Conservation (phyloP, 1,284 basidiomycete genomes). For the Malassezia vespertilionis region DNA sequence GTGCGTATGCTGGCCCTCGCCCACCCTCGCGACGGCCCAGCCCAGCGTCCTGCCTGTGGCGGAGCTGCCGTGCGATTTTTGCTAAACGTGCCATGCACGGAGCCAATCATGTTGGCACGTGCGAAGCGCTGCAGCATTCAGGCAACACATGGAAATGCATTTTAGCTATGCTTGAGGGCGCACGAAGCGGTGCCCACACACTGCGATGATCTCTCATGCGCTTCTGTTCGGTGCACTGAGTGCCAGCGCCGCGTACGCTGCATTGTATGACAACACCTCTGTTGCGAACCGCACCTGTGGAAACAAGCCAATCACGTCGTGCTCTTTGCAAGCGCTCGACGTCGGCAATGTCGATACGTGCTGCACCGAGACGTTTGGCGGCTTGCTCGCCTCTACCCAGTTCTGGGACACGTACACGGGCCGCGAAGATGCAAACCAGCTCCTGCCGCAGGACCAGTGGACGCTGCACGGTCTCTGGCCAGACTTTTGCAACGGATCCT, state of each 20-base stretch:
- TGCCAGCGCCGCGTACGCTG: background rate
- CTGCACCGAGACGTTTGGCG: constrained; percentile 5
- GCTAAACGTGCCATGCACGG: no score
- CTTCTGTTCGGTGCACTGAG: background rate
- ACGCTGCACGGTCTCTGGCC: constrained; percentile 9
- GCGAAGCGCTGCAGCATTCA: no score
- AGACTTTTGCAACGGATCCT: constrained; percentile 8
- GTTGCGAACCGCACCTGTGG: background rate
- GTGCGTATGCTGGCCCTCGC: no score
- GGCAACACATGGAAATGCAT: no score
- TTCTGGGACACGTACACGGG: constrained; percentile 8
- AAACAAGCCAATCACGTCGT: background rate
- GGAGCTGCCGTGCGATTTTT: no score
- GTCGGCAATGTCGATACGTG: background rate
- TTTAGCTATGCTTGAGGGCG: no score
- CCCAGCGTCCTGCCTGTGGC: no score
- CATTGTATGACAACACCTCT: background rate
- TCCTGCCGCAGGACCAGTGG: constrained; percentile 4
- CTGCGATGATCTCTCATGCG: no score
- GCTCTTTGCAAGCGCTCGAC: background rate
- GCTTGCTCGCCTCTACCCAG: background rate
- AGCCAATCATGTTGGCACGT: no score
- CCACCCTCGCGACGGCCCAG: no score
- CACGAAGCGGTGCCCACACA: no score
- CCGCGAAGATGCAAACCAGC: background rate